phyloP scores from a whole-genome alignment of 768 basidiomycete species.

The Russula brevipes region DNA sequence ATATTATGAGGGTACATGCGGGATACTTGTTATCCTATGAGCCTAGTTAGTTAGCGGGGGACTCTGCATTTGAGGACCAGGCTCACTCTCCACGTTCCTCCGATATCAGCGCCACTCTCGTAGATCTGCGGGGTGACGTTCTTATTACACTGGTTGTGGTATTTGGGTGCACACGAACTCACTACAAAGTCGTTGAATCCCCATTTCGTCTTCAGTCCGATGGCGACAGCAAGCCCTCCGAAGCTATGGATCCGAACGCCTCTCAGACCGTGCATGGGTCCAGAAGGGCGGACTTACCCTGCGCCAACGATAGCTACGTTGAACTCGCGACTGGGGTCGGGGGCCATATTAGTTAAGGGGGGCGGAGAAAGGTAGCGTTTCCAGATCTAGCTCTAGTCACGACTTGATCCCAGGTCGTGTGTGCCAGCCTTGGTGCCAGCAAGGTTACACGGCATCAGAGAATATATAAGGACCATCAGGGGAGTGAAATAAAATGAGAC shows the following conservation, averaged over 20 bases:
- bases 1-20: neutral
- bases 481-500: too few species aligned
- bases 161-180: slow-evolving; percentile 1
- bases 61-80: neutral
- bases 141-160: neutral
- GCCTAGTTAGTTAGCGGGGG: neutral
- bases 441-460: too few species aligned
- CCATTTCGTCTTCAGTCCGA: slow-evolving; percentile 32
- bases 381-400: too few species aligned
- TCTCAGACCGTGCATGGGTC: neutral
- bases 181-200: slow-evolving; percentile 32
- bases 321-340: neutral
- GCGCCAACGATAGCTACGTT: slow-evolving; percentile 27
- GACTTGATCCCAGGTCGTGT: too few species aligned
- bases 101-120: slow-evolving; percentile 29
- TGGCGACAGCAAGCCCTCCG: slow-evolving; percentile 30
- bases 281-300: slow-evolving; percentile 19
- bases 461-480: too few species aligned
- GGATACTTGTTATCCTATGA: slow-evolving; percentile 28
- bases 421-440: too few species aligned
- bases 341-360: neutral
- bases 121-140: slow-evolving; percentile 28
- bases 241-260: slow-evolving; percentile 20
- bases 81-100: slow-evolving; percentile 30
- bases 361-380: too few species aligned